These are phyloP conservation scores for Rhodocollybia butyracea DNA, from an alignment of 768 basidiomycete genomes.

Conservation along the genomic window DNA sequence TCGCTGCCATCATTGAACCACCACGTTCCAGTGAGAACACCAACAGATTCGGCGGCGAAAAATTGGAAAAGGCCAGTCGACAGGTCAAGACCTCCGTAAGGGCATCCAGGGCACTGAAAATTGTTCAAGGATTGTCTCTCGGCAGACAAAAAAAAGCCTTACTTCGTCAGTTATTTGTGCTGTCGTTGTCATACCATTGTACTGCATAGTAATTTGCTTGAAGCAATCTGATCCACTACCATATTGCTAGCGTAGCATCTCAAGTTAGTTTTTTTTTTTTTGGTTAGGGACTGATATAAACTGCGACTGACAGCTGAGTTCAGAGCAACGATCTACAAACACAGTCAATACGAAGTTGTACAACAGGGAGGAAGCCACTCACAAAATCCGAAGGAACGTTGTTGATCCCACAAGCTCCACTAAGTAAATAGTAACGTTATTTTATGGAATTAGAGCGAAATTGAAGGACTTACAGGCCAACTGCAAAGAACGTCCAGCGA, in stretches of 20 bases:
- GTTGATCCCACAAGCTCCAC: conserved; percentile 4
- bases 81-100: conserved; percentile 59
- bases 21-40: conserved; percentile 53
- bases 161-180: conserved; percentile 68
- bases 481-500: conserved; percentile 8
- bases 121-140: not conserved
- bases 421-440: not conserved
- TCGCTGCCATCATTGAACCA: conserved; percentile 26
- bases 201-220: conserved; percentile 58
- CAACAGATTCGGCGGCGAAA: conserved; percentile 41
- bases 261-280: no score
- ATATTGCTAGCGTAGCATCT: conserved; percentile 68
- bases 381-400: conserved; percentile 6
- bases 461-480: not conserved
- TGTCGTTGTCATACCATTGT: conserved; percentile 49
- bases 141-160: conserved; percentile 13
- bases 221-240: conserved; percentile 48
- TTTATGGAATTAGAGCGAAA: no score
- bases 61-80: conserved; percentile 52
- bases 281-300: no score
- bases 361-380: not conserved
- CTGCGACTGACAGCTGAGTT: not conserved
- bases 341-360: not conserved
- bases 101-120: conserved; percentile 61
- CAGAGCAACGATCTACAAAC: conserved; percentile 4